Evolutionary conservation across 306 rosid species (phyloP), one percentile per base, ranked within the genome.

Genomic region (Lagenaria siceraria): DNA sequence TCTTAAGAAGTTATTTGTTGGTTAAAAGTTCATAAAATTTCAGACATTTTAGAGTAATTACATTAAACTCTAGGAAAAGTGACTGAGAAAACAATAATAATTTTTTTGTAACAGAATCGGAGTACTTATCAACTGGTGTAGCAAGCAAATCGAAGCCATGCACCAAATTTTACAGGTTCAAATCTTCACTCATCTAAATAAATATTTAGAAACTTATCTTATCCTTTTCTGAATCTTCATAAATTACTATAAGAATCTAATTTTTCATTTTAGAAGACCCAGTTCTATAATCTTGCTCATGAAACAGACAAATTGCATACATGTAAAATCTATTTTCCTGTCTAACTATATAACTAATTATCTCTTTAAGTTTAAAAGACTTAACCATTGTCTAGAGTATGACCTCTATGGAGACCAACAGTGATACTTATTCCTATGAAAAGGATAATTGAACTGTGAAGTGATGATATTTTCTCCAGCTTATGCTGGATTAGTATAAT

Each of bases 121-220:
- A 95, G 85, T 87, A 61, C 51, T 35, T 74, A 74, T 77, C 98
- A 88, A 85, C 83, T 86, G 99, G 96, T 95, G 93, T 95, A 95
- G 97, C 97, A 95, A 92, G 97, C 99, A 95, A 95, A 95, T 95
- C 97, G 89, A 95, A 92, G 99, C 97, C 99, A 85, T 95, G 99
- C 94, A 95, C 97, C 97, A 95, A 95, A 85, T 95, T 95, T 95
- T 95, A 90, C 99, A 95, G 99, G 99, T 95, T 89, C 88, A 86
- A 95, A 90, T 92, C 97, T 89, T 84, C 82, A 19, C 72, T 46
- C 46, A 27, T 85, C 90, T 83, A 87, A 87, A 74, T 78, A 87
- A 88, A 73, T 79, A 69, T 56, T 40, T 54, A 72, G 29, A 60
- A 87, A 80, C 86, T 61, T 61, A 78, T 79, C 79, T 69, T 70